These are phyloP conservation scores for Gliomastix tumulicola DNA, from an alignment of 2,329 filamentous ascomycete species.

Conservation along the genomic window DNA sequence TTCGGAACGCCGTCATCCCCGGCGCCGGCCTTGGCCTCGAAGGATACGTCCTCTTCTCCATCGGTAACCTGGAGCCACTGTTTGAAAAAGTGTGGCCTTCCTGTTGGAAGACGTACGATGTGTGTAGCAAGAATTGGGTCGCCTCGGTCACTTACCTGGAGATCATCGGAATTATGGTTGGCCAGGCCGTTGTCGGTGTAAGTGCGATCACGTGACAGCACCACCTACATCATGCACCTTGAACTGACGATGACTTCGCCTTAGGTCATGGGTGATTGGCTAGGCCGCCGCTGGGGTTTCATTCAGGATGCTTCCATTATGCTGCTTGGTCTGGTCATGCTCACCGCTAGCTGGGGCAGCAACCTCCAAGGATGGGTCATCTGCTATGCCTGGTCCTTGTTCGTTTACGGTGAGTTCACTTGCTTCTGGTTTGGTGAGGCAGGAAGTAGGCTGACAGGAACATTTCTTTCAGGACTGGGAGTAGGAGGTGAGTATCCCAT, in stretches of 20 bases:
- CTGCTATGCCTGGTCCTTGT: conserved; percentile 90
- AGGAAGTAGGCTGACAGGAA: too few species aligned
- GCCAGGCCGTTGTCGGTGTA: conserved; percentile 82
- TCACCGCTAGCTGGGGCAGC: conserved; percentile 84
- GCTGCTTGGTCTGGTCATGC: conserved; percentile 86
- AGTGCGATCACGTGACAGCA: too few species aligned
- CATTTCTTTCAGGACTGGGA: too few species aligned
- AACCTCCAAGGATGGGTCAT: conserved; percentile 92
- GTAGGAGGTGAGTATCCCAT: conserved; percentile 91
- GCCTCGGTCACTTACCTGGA: conserved; percentile 85
- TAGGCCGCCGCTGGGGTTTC: conserved; percentile 89
- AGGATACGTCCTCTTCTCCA: conserved; percentile 95
- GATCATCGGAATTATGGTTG: conserved; percentile 90
- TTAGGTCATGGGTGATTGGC: conserved; percentile 57
- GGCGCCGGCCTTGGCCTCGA: conserved; percentile 89
- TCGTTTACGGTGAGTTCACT: conserved; percentile 67
- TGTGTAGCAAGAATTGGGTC: conserved; percentile 75
- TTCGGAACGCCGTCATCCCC: conserved; percentile 84
- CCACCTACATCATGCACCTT: not conserved
- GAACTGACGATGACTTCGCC: too few species aligned
- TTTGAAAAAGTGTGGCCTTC: conserved; percentile 67
- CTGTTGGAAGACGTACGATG: conserved; percentile 66
- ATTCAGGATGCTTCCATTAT: conserved; percentile 94
- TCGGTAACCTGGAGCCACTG: conserved; percentile 83
- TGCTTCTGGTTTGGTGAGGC: too few species aligned